Base-by-base conservation (phyloP, 2,329 filamentous ascomycete species). In the Ophiostoma australiae region DNA sequence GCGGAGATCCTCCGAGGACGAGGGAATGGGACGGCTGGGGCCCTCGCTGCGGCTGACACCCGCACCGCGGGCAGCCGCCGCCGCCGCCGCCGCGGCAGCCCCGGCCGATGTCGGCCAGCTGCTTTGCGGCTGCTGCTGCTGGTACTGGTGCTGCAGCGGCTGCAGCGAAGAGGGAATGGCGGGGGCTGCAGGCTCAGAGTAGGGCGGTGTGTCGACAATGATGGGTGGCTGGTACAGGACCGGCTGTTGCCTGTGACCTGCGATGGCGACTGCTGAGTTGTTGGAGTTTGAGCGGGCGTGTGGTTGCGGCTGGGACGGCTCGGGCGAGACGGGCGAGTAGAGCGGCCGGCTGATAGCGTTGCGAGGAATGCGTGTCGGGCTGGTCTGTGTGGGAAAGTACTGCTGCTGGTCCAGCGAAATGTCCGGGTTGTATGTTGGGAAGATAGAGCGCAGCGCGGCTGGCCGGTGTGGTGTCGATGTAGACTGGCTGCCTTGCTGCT, bases 351-450 rank as follows among this genome's bases (percentile, higher is more conserved):
- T 91, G 76, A 91, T 89, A 72, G 89, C 85, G 20, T 85, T 84
- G 48, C 84, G 82, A 5, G 89, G 89, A 68, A 92, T 86, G 41
- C 86, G 84, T 1, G 86, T 85, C 15, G 90, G 89, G 72, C 86
- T 88, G 70, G 84, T 80, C 77, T 90, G 87, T 0, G 87, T 89
- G 2, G 91, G 90, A 68, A 85, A 90, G 79, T 94, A 93, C 67
- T 86, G 80, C 76, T 94, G 91, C 71, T 88, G 86, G 70, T 87
- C 83, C 3, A 92, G 84, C 5, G 90, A 83, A 33, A 92, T 77
- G 1, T 84, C 85, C 3, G 88, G 89, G 76, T 94, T 89, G 77
- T 93, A 93, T 39, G 86, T 84, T 8, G 91, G 91, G 75, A 94
- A 94, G 75, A 94, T 93, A 33, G 91, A 93, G 41, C 86, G 85